Conservation (phyloP, 805 yeast genomes). For the Sugiyamaella boreocaroliniensis region DNA sequence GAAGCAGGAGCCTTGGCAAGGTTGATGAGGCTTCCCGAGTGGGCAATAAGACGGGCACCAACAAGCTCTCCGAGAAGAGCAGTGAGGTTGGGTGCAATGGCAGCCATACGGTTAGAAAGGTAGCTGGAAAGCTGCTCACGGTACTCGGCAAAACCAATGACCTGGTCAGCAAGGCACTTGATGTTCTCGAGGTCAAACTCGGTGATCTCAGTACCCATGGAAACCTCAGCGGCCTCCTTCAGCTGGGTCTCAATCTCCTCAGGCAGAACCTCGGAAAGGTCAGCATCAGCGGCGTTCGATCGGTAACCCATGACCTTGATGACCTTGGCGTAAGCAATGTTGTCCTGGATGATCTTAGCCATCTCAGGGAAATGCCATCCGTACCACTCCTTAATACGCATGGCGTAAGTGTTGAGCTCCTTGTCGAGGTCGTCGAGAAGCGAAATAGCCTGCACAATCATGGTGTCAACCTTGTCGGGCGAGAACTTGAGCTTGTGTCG, state of each 20-base stretch:
- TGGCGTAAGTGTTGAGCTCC: conserved; percentile 95
- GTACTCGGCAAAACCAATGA: conserved; percentile 91
- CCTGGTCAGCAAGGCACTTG: conserved; percentile 87
- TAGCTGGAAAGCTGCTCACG: conserved; percentile 93
- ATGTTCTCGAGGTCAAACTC: conserved; percentile 83
- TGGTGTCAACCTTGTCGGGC: conserved; percentile 97
- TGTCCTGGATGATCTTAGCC: conserved; percentile 94
- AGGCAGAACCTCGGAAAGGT: conserved; percentile 82
- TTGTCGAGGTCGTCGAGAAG: conserved; percentile 93
- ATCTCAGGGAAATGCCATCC: conserved; percentile 99
- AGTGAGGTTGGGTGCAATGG: conserved; percentile 96
- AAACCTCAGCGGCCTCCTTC: conserved; percentile 94
- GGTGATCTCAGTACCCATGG: conserved; percentile 99
- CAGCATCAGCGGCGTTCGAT: conserved; percentile 84
- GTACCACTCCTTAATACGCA: conserved; percentile 99
- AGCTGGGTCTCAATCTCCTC: conserved; percentile 79
- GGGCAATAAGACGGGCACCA: conserved; percentile 97
- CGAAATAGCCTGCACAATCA: conserved; percentile 99
- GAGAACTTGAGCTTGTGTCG: conserved; percentile 96
- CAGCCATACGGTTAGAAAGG: conserved; percentile 91
- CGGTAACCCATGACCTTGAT: conserved; percentile 91
- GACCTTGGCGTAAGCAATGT: conserved; percentile 92
- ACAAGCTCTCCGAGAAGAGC: conserved; percentile 95
- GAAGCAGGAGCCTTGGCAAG: conserved; percentile 98
- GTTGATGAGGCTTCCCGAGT: conserved; percentile 89